Base-by-base conservation (phyloP, 2,329 filamentous ascomycete genomes). In the Phaeosphaeria sp. region DNA sequence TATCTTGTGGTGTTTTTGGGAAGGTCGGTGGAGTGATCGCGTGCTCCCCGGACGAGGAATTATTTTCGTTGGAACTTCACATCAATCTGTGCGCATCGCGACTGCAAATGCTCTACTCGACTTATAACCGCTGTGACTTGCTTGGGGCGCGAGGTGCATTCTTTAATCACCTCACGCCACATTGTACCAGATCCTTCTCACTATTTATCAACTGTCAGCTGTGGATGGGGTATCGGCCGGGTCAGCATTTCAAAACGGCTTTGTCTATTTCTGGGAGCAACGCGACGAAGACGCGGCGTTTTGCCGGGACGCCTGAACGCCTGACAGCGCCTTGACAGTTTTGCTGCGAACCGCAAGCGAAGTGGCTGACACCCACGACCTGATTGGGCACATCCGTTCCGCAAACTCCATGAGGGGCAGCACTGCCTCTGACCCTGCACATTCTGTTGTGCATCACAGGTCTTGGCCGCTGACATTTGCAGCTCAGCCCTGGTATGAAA, bases 351-450 rank as follows among this genome's bases (percentile, higher is more conserved):
- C 42, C 48, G 46, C 57, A 60, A 54, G 58, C 59, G 58, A 62
- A 23, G 49, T 52, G 54, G 54, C 58, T 62, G 50, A 43, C 41
- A 22, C 36, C 25, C 39, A 20, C 21, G 22, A 41, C 23, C 25
- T 50, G 18, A 57, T 63, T 65, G 49, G 60, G 39, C 22, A 6
- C 13, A 13, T 39, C n/a, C 15, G 21, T 39, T 41, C n/a, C 44
- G 42, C 49, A 56, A 54, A 51, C 25, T 56, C 30, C 43, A 52
- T 46, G 46, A 39, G 57, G 41, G 23, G 30, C 13, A 22, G 54
- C 59, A 58, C 53, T 56, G 63, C 60, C 61, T 62, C 54, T 56
- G 60, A 39, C 36, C 56, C 58, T 54, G 54, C 51, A 54, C 53
- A 55, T 48, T 48, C 25, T 53, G 47, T 36, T 21, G n/a, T 55